These are phyloP conservation scores for Nepenthes mirabilis DNA, from an alignment of 148 eudicot species.

Conservation along the genomic window DNA sequence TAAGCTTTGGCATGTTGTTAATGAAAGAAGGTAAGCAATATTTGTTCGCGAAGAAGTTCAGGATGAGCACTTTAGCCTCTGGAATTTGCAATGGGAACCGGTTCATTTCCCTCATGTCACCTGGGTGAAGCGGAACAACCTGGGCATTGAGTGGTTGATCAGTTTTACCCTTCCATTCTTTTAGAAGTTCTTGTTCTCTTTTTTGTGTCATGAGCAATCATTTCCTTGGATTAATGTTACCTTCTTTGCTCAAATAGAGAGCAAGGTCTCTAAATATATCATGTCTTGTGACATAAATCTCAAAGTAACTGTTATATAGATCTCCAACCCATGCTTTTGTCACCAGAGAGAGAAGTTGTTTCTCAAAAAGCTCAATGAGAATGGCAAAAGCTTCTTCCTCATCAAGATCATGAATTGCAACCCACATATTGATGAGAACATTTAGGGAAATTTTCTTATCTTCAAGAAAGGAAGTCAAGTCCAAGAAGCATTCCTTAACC, in stretches of 20 bases:
- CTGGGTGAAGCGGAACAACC: slow-evolving; percentile 64
- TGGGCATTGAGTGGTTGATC: slow-evolving; percentile 60
- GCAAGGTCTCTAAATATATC: slow-evolving; percentile 85
- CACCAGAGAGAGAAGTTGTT: slow-evolving; percentile 54
- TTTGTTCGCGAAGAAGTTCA: slow-evolving; percentile 45
- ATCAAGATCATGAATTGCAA: slow-evolving; percentile 60
- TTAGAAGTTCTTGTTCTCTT: slow-evolving; percentile 55
- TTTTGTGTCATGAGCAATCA: slow-evolving; percentile 57
- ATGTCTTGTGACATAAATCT: slow-evolving; percentile 68
- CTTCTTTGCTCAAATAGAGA: slow-evolving; percentile 43
- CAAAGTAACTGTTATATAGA: slow-evolving; percentile 54
- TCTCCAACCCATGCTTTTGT: slow-evolving; percentile 78
- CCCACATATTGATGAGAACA: slow-evolving; percentile 69
- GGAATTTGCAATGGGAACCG: slow-evolving; percentile 64
- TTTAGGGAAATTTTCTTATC: slow-evolving; percentile 68
- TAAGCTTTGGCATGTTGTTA: slow-evolving; percentile 47
- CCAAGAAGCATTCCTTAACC: slow-evolving; percentile 76
- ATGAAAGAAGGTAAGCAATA: slow-evolving; percentile 72
- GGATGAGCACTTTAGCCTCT: slow-evolving; percentile 72
- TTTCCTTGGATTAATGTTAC: slow-evolving; percentile 31
- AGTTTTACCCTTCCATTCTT: slow-evolving; percentile 64
- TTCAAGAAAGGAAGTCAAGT: slow-evolving; percentile 71
- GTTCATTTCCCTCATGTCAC: slow-evolving; percentile 59
- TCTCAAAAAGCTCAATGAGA: slow-evolving; percentile 68
- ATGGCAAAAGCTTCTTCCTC: slow-evolving; percentile 69